Conservation (phyloP, 352 stramenopile species). For the Elongisporangium senticosum region DNA sequence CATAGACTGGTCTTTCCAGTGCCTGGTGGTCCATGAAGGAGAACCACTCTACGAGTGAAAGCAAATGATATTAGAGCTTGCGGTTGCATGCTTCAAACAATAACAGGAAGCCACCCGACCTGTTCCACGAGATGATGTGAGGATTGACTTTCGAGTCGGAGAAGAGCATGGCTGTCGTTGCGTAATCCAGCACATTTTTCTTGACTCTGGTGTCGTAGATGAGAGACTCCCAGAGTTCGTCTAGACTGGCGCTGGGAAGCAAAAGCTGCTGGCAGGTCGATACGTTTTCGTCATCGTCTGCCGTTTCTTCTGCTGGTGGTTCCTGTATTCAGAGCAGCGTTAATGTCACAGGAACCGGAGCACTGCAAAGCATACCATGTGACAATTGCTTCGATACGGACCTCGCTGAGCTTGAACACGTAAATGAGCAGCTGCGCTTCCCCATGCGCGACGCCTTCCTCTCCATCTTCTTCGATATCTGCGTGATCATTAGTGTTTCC, state of each 20-base stretch:
- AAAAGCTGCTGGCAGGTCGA: conserved; percentile 72
- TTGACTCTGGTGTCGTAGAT: conserved; percentile 84
- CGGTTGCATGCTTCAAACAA: conserved; percentile 2
- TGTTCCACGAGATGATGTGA: conserved; percentile 90
- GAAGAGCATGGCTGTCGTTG: conserved; percentile 88
- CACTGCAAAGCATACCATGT: not conserved
- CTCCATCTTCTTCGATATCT: not conserved
- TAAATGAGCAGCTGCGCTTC: conserved; percentile 50
- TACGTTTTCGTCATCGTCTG: conserved; percentile 76
- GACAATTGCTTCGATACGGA: conserved; percentile 9
- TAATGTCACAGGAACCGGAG: not conserved
- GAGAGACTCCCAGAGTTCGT: conserved; percentile 82
- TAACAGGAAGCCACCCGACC: conserved; percentile 12
- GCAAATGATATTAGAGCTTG: not conserved
- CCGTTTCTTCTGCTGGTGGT: conserved; percentile 55
- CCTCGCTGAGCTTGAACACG: conserved; percentile 71
- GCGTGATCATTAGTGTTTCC: not conserved
- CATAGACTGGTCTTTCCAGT: conserved; percentile 92
- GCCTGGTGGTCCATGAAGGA: conserved; percentile 90
- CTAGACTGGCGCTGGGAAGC: conserved; percentile 58
- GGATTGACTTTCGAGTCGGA: conserved; percentile 78
- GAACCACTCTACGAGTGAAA: conserved; percentile 44
- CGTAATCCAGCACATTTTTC: conserved; percentile 80
- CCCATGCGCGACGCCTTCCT: conserved; percentile 13
- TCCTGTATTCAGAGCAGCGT: conserved; percentile 27